Conservation (phyloP, 2,329 filamentous ascomycete genomes). For the Aspergillus japonicus region DNA sequence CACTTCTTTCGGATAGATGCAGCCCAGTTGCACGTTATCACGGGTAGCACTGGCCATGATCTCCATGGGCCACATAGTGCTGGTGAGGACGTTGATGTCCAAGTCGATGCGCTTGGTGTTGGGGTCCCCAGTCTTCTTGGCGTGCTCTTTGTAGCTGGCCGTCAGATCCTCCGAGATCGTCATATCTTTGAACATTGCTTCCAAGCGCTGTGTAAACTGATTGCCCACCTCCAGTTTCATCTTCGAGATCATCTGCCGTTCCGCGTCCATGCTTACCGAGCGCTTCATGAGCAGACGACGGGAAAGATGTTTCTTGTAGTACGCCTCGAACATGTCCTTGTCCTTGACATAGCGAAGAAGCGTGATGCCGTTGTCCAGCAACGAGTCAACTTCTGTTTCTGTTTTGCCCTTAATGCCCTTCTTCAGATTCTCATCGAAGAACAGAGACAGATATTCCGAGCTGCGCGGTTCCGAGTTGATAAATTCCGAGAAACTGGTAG, state of each 20-base stretch:
- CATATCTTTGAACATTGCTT: constrained; percentile 98
- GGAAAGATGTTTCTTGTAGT: constrained; percentile 96
- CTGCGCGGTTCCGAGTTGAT: constrained; percentile 86
- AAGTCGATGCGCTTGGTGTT: constrained; percentile 71
- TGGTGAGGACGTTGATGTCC: constrained; percentile 80
- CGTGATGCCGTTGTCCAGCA: constrained; percentile 85
- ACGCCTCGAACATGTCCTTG: constrained; percentile 92
- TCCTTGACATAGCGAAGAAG: constrained; percentile 85
- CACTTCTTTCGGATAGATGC: constrained; percentile 73
- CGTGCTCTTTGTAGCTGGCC: constrained; percentile 70
- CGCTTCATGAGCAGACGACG: constrained; percentile 84
- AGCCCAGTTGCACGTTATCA: constrained; percentile 49
- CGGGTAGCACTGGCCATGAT: constrained; percentile 66
- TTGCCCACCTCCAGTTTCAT: constrained; percentile 98
- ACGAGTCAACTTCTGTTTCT: constrained; percentile 77
- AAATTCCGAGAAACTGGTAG: constrained; percentile 84
- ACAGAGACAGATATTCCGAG: constrained; percentile 91
- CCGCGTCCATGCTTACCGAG: constrained; percentile 84
- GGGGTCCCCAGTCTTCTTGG: constrained; percentile 56
- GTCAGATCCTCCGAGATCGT: constrained; percentile 81
- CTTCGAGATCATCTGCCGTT: constrained; percentile 91
- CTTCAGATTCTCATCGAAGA: constrained; percentile 95
- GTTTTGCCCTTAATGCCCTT: constrained; percentile 91
- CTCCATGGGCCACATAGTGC: constrained; percentile 92
- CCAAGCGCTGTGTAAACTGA: constrained; percentile 86